A percentile compares a stretch with the other conserved stretches of the same genome.
These are phyloP conservation scores for Gnomoniopsis smithogilvyi DNA, from an alignment of 2,329 filamentous ascomycete genomes.

Conservation along the genomic window DNA sequence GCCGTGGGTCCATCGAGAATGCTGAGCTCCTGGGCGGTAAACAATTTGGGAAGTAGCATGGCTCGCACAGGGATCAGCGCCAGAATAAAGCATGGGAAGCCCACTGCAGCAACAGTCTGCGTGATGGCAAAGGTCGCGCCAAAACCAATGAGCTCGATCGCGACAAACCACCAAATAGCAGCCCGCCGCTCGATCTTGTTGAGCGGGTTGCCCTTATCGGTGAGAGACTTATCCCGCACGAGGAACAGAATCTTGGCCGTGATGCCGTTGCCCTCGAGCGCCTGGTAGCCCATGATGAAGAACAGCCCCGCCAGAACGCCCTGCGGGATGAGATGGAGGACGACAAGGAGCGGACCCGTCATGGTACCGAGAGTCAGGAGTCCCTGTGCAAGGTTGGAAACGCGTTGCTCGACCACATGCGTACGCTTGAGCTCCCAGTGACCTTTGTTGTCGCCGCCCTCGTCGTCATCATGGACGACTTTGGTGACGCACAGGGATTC, in stretches of 20 bases:
- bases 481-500: conserved; percentile 71
- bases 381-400: conserved; percentile 75
- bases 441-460: conserved; percentile 53
- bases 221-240: conserved; percentile 60
- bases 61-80: conserved; percentile 65
- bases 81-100: conserved; percentile 74
- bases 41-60: conserved; percentile 59
- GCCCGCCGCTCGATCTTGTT: conserved; percentile 55
- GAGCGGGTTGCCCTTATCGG: conserved; percentile 56
- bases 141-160: conserved; percentile 66
- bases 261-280: conserved; percentile 73
- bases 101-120: conserved; percentile 76
- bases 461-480: conserved; percentile 47
- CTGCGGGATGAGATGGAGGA: conserved; percentile 75
- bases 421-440: conserved; percentile 49
- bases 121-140: conserved; percentile 80
- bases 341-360: conserved; percentile 69
- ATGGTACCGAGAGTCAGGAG: conserved; percentile 77
- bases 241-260: conserved; percentile 73
- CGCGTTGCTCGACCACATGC: conserved; percentile 73
- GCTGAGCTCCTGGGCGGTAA: conserved; percentile 57
- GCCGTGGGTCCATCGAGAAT: conserved; percentile 72
- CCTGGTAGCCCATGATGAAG: conserved; percentile 82
- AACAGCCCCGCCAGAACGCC: conserved; percentile 78
- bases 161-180: conserved; percentile 71